Conservation (phyloP, 306 rosid genomes). For the Fagus sylvatica region DNA sequence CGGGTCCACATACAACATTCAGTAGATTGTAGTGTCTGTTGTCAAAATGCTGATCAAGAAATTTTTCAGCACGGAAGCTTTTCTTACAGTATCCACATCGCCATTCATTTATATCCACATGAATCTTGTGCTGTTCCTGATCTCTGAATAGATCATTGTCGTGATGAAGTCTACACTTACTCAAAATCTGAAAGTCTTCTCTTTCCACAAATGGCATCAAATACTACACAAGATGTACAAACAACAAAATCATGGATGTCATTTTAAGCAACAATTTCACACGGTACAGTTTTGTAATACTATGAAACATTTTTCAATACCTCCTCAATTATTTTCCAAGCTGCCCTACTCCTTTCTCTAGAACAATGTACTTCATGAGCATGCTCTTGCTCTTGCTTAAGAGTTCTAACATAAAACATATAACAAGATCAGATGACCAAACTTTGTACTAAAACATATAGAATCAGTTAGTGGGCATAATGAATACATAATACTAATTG, state of each 20-base stretch:
- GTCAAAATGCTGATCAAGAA: slow-evolving; percentile 94
- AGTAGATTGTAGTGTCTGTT: slow-evolving; percentile 87
- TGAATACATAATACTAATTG: neutral
- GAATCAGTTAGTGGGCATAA: slow-evolving; percentile 10
- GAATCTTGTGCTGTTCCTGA: slow-evolving; percentile 89
- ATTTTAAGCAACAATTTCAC: slow-evolving; percentile 21
- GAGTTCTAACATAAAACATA: slow-evolving; percentile 37
- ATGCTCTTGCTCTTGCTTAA: slow-evolving; percentile 46
- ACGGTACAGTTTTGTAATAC: slow-evolving; percentile 1
- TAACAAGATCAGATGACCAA: slow-evolving; percentile 1
- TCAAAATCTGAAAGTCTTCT: slow-evolving; percentile 63
- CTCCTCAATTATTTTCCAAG: slow-evolving; percentile 71
- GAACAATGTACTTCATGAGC: slow-evolving; percentile 78
- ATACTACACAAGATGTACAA: slow-evolving; percentile 51
- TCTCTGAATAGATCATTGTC: slow-evolving; percentile 77
- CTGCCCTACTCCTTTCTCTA: slow-evolving; percentile 84
- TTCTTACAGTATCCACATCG: slow-evolving; percentile 94
- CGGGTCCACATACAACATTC: slow-evolving; percentile 63
- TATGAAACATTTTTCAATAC: slow-evolving; percentile 35
- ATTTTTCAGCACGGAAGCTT: slow-evolving; percentile 83
- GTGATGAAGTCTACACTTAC: slow-evolving; percentile 76
- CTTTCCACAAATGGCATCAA: slow-evolving; percentile 80
- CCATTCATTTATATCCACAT: slow-evolving; percentile 74
- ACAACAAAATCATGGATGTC: slow-evolving; percentile 21
- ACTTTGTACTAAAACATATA: slow-evolving; percentile 5